Evolutionary conservation across 768 basidiomycete genomes (phyloP).

Genomic region (Calocybe cyanea): DNA sequence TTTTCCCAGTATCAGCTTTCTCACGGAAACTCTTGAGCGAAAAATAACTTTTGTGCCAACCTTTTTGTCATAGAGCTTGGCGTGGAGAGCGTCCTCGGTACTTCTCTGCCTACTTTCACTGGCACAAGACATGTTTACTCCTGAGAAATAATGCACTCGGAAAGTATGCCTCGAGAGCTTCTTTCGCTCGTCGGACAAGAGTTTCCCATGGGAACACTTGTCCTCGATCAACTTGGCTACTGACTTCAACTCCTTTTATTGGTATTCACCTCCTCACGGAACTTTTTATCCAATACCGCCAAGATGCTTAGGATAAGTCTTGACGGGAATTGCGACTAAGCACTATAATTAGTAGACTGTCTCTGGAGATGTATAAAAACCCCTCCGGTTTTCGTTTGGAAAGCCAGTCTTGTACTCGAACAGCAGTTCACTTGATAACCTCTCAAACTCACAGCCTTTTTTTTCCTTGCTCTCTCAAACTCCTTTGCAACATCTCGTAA

Average conservation of each 20-base stretch:
- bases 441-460: slow-evolving; percentile 2
- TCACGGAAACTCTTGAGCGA: too few species aligned
- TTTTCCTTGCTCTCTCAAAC: slow-evolving; percentile 5
- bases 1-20: too few species aligned
- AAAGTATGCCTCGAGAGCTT: background rate
- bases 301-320: slow-evolving; percentile 1
- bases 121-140: too few species aligned
- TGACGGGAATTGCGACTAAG: slow-evolving; percentile 2
- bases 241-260: background rate
- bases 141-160: background rate
- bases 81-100: background rate
- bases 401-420: slow-evolving; percentile 9
- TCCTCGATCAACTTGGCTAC: background rate
- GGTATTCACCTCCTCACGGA: slow-evolving; percentile 2
- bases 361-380: slow-evolving; percentile 15
- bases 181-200: background rate
- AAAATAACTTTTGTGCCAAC: too few species aligned
- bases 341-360: slow-evolving; percentile 7
- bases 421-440: background rate
- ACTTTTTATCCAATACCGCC: background rate
- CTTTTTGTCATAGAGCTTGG: slow-evolving; percentile 2
- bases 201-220: background rate
- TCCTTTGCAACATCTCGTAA: background rate
- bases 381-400: background rate
- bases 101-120: background rate